phyloP scores from a whole-genome alignment of 2,329 filamentous ascomycete species.

The Calonectria pseudoturangicola region DNA sequence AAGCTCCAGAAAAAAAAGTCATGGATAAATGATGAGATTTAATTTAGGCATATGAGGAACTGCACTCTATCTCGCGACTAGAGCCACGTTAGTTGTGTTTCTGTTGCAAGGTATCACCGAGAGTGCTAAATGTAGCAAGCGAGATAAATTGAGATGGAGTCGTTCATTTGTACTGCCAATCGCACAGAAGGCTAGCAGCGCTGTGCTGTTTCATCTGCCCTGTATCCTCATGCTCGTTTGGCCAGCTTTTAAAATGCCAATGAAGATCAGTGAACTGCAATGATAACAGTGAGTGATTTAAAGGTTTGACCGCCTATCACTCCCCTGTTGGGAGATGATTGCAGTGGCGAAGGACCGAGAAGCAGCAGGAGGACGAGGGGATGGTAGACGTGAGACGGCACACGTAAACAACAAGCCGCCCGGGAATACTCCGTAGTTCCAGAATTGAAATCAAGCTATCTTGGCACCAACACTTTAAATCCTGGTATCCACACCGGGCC shows the following conservation, averaged over 20 bases:
- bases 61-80: neutral
- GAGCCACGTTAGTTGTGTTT: neutral
- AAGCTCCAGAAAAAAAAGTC: constrained; percentile 7
- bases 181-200: neutral
- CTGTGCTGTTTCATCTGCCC: neutral
- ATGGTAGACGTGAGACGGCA: neutral
- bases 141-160: constrained; percentile 10
- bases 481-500: constrained; percentile 6
- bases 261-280: constrained; percentile 11
- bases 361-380: constrained; percentile 1
- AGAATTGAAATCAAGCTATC: constrained; percentile 18
- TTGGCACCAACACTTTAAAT: constrained; percentile 30
- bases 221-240: neutral
- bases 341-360: neutral
- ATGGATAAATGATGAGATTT: neutral
- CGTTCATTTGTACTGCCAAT: constrained; percentile 8
- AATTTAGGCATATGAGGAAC: constrained; percentile 5
- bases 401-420: constrained; percentile 13
- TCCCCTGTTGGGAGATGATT: constrained; percentile 3
- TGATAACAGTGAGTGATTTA: constrained; percentile 1
- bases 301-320: neutral
- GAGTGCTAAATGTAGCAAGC: neutral
- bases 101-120: neutral
- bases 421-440: constrained; percentile 1
- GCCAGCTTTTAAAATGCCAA: neutral